phyloP scores from a whole-genome alignment of 768 basidiomycete species.

The Russula lepida region DNA sequence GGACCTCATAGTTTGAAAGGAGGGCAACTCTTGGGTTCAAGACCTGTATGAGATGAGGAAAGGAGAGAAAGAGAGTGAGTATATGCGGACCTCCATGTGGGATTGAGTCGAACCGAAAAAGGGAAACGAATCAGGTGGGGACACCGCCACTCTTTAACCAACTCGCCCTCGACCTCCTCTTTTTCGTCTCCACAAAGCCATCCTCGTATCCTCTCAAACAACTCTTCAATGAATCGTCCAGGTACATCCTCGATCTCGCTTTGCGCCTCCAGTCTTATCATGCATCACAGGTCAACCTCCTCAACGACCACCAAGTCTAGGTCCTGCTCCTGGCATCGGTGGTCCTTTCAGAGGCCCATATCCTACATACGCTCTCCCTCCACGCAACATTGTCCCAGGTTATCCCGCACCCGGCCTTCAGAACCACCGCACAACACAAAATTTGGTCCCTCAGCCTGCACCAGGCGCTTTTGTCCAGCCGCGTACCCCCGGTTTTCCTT shows the following conservation, averaged over 20 bases:
- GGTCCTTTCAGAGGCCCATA: conserved; percentile 53
- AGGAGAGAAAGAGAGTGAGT: neutral
- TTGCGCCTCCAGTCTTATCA: conserved; percentile 4
- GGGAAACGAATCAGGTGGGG: conserved; percentile 9
- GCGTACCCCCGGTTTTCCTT: conserved; percentile 56
- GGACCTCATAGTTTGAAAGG: conserved; percentile 83
- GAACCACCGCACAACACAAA: conserved; percentile 54
- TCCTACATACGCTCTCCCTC: conserved; percentile 52
- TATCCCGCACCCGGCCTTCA: conserved; percentile 44
- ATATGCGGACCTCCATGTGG: conserved; percentile 12
- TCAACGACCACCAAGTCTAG: conserved; percentile 70
- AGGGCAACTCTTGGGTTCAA: conserved; percentile 67
- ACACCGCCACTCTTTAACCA: neutral
- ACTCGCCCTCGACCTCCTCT: neutral
- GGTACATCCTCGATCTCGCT: conserved; percentile 21
- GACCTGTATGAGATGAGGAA: conserved; percentile 35
- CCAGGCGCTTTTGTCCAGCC: conserved; percentile 54
- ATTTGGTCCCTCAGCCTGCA: conserved; percentile 47
- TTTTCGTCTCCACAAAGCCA: neutral
- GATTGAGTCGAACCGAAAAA: conserved; percentile 4
- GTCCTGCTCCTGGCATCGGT: conserved; percentile 52
- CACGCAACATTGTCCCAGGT: conserved; percentile 45
- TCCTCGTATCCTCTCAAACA: neutral
- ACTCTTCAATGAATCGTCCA: conserved; percentile 29
- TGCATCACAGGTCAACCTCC: conserved; percentile 60